Conservation (phyloP, 164 flowering plant species). For the Magnolia officinalis region DNA sequence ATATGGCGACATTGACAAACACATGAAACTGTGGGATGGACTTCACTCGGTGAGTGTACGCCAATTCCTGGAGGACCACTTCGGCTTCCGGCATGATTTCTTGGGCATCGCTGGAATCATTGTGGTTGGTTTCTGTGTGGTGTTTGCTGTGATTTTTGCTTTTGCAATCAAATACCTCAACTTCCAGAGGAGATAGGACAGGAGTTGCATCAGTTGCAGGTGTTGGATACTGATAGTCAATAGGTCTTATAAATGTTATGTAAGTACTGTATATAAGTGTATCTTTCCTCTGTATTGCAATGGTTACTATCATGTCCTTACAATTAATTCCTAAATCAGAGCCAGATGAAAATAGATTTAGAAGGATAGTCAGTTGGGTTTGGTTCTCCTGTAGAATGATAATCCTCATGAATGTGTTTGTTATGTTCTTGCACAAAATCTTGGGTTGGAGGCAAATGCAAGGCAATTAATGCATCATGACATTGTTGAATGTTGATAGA, state of each 20-base stretch:
- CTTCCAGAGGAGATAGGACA: conserved; percentile 72
- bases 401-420: too few species aligned
- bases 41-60: conserved; percentile 26
- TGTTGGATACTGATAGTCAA: neutral
- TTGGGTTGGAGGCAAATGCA: too few species aligned
- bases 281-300: too few species aligned
- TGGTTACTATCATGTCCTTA: too few species aligned
- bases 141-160: conserved; percentile 76
- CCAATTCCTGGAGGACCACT: conserved; percentile 40
- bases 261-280: neutral
- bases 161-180: conserved; percentile 77
- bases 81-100: conserved; percentile 73
- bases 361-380: too few species aligned
- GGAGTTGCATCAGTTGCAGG: neutral
- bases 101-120: conserved; percentile 55
- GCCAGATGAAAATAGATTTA: too few species aligned
- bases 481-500: too few species aligned
- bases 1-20: conserved; percentile 51
- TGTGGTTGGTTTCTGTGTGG: conserved; percentile 58
- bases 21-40: conserved; percentile 63
- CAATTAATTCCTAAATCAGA: too few species aligned
- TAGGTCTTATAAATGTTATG: neutral
- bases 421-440: too few species aligned
- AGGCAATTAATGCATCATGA: too few species aligned
- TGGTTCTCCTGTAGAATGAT: too few species aligned